Conservation (phyloP, 805 yeast species). For the Ogataea nitratoaversa region DNA sequence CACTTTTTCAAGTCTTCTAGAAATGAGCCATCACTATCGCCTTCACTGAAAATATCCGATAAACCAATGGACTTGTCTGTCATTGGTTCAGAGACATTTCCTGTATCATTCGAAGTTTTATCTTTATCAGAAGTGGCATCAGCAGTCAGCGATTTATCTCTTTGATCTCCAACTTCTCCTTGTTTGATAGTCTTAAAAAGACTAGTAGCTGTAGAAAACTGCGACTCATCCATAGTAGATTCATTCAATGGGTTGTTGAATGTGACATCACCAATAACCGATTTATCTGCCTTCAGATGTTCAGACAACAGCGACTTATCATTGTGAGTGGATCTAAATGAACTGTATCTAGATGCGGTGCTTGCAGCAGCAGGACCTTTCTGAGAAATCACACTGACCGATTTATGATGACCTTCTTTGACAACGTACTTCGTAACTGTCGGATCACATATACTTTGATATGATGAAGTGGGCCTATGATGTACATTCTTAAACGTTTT, state of each 20-base stretch:
- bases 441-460: constrained; percentile 28
- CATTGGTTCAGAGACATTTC: not conserved
- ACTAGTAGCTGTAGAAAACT: not conserved
- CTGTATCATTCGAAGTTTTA: not conserved
- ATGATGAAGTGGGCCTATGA: constrained; percentile 15
- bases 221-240: constrained; percentile 14
- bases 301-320: not conserved
- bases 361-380: constrained; percentile 2
- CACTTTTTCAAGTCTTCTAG: constrained; percentile 38
- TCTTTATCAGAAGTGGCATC: not conserved
- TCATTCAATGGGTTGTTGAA: constrained; percentile 21
- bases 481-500: constrained; percentile 18
- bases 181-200: not conserved
- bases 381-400: constrained; percentile 19
- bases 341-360: constrained; percentile 1
- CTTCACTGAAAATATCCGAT: constrained; percentile 33
- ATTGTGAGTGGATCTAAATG: constrained; percentile 4
- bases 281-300: not conserved
- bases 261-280: constrained; percentile 8
- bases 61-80: constrained; percentile 14
- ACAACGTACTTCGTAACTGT: constrained; percentile 14
- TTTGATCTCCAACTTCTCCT: not conserved
- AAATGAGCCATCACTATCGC: constrained; percentile 37
- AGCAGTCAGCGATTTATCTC: not conserved
- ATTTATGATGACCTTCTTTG: constrained; percentile 18